Base-by-base conservation (phyloP, 306 rosid species). In the Inga oerstediana region DNA sequence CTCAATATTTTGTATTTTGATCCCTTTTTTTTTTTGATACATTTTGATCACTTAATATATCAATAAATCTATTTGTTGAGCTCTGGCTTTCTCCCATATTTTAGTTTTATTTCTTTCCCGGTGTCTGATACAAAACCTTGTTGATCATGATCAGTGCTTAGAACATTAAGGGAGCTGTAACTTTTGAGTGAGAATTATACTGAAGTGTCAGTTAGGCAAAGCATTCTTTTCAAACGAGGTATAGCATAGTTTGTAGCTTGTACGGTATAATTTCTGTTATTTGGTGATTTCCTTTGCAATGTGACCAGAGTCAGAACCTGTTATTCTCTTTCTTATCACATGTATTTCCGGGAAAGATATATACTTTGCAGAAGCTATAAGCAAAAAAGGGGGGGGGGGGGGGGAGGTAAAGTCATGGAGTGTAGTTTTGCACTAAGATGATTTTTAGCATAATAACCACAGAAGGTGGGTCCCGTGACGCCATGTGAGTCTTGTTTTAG, bases 401-500 rank as follows among this genome's bases (percentile, higher is more conserved):
- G 27, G 34, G 35, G 12, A 49, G 24, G 45, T 22, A 37, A 72
- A 83, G 39, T 61, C 43, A 56, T 35, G 45, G 37, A 56, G 54
- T 83, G 8, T 58, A 71, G 52, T 71, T 30, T 37, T 52, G 52
- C 69, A 68, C 73, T 56, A 67, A 65, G 41, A 78, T 81, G 45
- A 67, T 78, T 81, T 84, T 70, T 44, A 78, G 58, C 72, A 34
- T 71, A 24, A 24, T 44, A 22, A 45, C 13, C 43, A 77, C 54
- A 58, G 58, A 52, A 76, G 61, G 86, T 81, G 83, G 85, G 20
- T 9, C n/a, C 79, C 81, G 20, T 12, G 27, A 54, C 16, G 75
- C 67, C 84, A 86, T 80, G 85, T 81, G 88, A 83, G 65, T 56
- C 77, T 34, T 34, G 34, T 75, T 78, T 82, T 34, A 75, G 81